These are phyloP conservation scores for Daldinia decipiens DNA, from an alignment of 495 filamentous ascomycete genomes.

Conservation along the genomic window DNA sequence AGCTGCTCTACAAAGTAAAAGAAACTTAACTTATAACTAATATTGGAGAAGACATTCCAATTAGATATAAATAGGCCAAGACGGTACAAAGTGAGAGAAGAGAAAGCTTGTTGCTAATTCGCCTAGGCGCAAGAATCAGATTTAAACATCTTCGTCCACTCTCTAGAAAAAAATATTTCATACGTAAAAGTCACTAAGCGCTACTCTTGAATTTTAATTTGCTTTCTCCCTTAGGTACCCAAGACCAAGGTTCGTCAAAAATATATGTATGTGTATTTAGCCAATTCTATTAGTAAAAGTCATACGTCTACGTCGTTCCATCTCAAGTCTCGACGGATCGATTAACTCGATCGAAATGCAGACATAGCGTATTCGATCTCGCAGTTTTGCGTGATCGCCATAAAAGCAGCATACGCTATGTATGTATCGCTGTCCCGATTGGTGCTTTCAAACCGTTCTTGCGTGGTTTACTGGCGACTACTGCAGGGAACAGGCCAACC, in stretches of 20 bases:
- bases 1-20: too few species aligned
- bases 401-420: slow-evolving; percentile 1
- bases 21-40: not conserved
- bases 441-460: slow-evolving; percentile 7
- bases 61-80: not conserved
- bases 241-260: not conserved
- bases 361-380: slow-evolving; percentile 37
- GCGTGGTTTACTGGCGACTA: slow-evolving; percentile 7
- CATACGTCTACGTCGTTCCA: not conserved
- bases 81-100: not conserved
- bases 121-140: slow-evolving; percentile 14
- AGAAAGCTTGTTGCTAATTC: slow-evolving; percentile 22
- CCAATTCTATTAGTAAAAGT: slow-evolving; percentile 27
- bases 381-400: slow-evolving; percentile 40
- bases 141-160: not conserved
- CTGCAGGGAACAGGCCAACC: slow-evolving; percentile 20
- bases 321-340: slow-evolving; percentile 3
- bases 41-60: not conserved
- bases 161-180: not conserved
- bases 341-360: slow-evolving; percentile 26
- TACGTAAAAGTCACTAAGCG: not conserved
- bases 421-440: slow-evolving; percentile 17
- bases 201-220: not conserved
- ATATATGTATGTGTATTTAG: slow-evolving; percentile 24
- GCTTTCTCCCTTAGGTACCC: not conserved